Evolutionary conservation across 2,329 filamentous ascomycete genomes (phyloP), one percentile per base, ranked within the genome.

Genomic region (Penicillium verrucosum): DNA sequence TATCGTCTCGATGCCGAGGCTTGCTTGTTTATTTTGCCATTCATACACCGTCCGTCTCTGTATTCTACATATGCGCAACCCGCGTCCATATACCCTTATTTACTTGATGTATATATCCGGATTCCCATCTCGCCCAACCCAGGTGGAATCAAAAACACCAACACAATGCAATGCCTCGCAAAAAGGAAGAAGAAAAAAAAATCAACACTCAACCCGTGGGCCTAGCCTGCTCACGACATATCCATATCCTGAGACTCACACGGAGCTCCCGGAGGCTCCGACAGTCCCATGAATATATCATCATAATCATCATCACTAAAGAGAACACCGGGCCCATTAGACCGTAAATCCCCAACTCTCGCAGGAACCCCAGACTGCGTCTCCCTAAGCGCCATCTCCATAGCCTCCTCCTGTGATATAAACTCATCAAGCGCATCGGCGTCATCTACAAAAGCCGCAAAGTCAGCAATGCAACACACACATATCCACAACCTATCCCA

Each of bases 251-350:
- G 69, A 45, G 32, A 38, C 16, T 60, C 53, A 8, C 6, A 38
- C 16, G 29, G 34, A 18, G 21, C 75, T 58, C 14, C 41, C 10
- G 6, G 42, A 36, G 80, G 73, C n/a, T 81, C 78, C 49, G 85
- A 72, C 37, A 89, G 69, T 62, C 90, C 85, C 77, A 84, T 82
- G 69, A 96, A 86, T 8, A 86, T 74, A 60, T 75, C 75, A 64
- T 86, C 82, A 64, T 85, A 86, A 60, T 85, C 83, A n/a, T 84
- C 82, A 59, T 85, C 82, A 62, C 80, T 69, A 52, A 70, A 73
- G 40, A 65, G 68, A 38, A 62, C 61, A 25, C 54, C 55, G 48
- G 56, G 45, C 55, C 29, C 43, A 32, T 37, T 52, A n/a, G 32
- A 32, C 37, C 54, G 48, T 30, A 56, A 47, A 5, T 40, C 21